These are phyloP conservation scores for Aspergillus olivimuriae DNA, from an alignment of 495 filamentous ascomycete species.

Conservation along the genomic window DNA sequence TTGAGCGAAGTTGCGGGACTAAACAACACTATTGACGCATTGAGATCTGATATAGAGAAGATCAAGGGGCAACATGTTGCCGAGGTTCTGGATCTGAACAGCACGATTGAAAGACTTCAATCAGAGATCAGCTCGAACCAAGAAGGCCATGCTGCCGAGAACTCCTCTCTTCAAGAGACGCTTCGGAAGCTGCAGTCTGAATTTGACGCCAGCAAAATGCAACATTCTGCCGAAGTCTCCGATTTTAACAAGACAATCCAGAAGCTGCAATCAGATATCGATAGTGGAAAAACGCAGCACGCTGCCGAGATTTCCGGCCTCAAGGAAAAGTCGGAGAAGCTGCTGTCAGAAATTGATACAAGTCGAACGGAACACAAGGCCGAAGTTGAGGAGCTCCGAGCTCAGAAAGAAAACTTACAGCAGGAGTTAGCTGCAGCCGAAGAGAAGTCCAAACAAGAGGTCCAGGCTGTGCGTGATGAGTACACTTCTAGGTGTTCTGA, in stretches of 20 bases:
- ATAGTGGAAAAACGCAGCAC: constrained; percentile 26
- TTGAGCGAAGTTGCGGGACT: constrained; percentile 50
- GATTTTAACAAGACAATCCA: constrained; percentile 21
- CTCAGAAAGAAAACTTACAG: constrained; percentile 48
- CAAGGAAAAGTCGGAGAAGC: constrained; percentile 39
- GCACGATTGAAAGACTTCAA: constrained; percentile 48
- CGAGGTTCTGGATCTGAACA: constrained; percentile 51
- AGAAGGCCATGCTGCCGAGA: constrained; percentile 27
- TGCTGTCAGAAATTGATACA: too few species aligned
- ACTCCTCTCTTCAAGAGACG: constrained; percentile 12
- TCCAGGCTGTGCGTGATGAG: constrained; percentile 52
- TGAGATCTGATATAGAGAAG: constrained; percentile 52
- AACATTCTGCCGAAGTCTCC: constrained; percentile 6
- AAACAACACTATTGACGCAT: constrained; percentile 45
- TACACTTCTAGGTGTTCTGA: constrained; percentile 42
- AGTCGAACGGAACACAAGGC: constrained; percentile 49
- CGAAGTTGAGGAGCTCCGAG: constrained; percentile 50
- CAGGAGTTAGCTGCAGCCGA: constrained; percentile 50
- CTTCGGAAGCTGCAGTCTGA: constrained; percentile 41
- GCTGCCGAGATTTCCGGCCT: background rate
- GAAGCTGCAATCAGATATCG: constrained; percentile 46
- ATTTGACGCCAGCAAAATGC: constrained; percentile 4
- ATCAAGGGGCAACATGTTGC: constrained; percentile 43
- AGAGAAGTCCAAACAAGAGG: constrained; percentile 45
- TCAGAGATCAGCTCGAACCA: constrained; percentile 47